Percentiles rank a stretch among this genome's conserved stretches.
These are phyloP conservation scores for Adansonia madagascariensis DNA, from an alignment of 441 rosid genomes.

Conservation along the genomic window DNA sequence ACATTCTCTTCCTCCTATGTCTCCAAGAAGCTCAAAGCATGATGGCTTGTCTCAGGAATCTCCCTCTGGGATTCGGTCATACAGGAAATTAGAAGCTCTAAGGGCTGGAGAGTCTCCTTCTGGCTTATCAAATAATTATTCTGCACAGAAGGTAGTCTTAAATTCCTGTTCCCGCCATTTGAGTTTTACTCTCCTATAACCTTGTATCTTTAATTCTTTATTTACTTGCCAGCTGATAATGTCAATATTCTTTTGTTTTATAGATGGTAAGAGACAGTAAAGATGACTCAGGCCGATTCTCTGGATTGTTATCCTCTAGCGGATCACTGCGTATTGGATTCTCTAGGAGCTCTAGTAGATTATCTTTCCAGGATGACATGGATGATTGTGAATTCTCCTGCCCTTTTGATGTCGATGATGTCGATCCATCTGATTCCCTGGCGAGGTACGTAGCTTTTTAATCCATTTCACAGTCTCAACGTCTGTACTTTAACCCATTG, in stretches of 20 bases:
- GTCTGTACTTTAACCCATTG: background rate
- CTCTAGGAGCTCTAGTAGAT: slow-evolving; percentile 84
- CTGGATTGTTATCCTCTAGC: slow-evolving; percentile 81
- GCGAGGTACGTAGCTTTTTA: slow-evolving; percentile 48
- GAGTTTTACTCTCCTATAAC: slow-evolving; percentile 10
- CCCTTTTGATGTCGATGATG: slow-evolving; percentile 87
- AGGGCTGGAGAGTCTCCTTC: slow-evolving; percentile 66
- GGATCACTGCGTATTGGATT: slow-evolving; percentile 77
- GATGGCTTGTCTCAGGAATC: slow-evolving; percentile 80
- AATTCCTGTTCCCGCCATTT: slow-evolving; percentile 18
- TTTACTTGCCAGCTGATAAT: no score
- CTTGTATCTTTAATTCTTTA: background rate
- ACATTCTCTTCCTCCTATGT: slow-evolving; percentile 79
- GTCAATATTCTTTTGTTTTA: no score
- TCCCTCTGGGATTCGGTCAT: slow-evolving; percentile 64
- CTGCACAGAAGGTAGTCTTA: slow-evolving; percentile 64
- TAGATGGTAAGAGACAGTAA: slow-evolving; percentile 49
- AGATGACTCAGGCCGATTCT: slow-evolving; percentile 86
- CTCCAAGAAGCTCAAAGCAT: slow-evolving; percentile 71
- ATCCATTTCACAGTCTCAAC: background rate
- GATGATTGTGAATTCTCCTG: slow-evolving; percentile 86
- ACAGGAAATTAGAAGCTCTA: slow-evolving; percentile 52
- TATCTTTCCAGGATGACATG: slow-evolving; percentile 77
- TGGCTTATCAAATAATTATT: slow-evolving; percentile 55
- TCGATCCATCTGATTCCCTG: slow-evolving; percentile 41